Conservation (phyloP, 2,329 filamentous ascomycete genomes). For the Sarocladium brachiariae region DNA sequence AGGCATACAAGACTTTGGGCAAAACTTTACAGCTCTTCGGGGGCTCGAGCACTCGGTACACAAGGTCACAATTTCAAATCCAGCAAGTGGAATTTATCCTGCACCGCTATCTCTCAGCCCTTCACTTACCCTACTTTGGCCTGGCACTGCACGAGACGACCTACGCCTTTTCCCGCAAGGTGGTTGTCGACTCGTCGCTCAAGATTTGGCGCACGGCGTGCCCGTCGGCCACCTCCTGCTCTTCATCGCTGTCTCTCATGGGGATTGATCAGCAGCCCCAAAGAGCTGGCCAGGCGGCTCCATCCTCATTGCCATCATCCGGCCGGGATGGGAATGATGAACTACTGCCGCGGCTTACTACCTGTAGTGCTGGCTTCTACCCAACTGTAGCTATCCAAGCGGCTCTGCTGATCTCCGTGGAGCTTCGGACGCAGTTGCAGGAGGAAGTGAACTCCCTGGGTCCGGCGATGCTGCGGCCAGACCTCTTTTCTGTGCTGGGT, state of each 20-base stretch:
- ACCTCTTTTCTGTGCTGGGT: slow-evolving; percentile 34
- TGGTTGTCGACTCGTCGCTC: slow-evolving; percentile 39
- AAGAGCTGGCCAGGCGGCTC: not conserved
- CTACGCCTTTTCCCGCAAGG: slow-evolving; percentile 45
- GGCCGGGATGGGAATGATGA: slow-evolving; percentile 17
- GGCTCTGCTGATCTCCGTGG: slow-evolving; percentile 29
- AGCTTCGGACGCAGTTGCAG: slow-evolving; percentile 32
- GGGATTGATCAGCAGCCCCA: slow-evolving; percentile 17
- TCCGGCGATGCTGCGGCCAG: slow-evolving; percentile 26
- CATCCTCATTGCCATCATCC: not conserved
- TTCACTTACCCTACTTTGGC: slow-evolving; percentile 48
- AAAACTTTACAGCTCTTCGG: slow-evolving; percentile 23
- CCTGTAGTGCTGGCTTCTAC: slow-evolving; percentile 35
- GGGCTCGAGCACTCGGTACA: slow-evolving; percentile 11
- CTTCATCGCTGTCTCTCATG: not conserved
- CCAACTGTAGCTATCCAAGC: slow-evolving; percentile 27
- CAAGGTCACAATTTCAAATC: slow-evolving; percentile 31
- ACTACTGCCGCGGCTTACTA: slow-evolving; percentile 28
- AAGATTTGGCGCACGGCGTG: slow-evolving; percentile 36
- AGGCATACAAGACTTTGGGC: slow-evolving; percentile 34
- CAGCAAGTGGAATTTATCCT: slow-evolving; percentile 43
- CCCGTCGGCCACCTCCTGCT: not conserved
- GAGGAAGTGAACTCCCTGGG: slow-evolving; percentile 32
- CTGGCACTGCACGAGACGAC: slow-evolving; percentile 31
- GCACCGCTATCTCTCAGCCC: slow-evolving; percentile 45